Evolutionary conservation across 108 stramenopile species (phyloP).

Genomic region (Cylindrotheca fusiformis): DNA sequence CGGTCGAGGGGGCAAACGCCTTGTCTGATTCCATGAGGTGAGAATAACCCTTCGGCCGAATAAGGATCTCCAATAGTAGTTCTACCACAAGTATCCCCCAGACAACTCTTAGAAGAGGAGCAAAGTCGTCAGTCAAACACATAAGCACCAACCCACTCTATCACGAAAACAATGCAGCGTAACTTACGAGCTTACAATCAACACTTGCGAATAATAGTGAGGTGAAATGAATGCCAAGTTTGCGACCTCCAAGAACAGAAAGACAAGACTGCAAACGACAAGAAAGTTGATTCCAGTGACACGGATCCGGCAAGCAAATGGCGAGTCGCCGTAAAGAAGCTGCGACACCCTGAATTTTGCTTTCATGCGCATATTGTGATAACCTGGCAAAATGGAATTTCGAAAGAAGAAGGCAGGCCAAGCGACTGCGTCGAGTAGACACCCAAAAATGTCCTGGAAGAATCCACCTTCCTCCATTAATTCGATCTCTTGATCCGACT

Average conservation of each 20-base stretch:
- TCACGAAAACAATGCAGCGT: neutral
- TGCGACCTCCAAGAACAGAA: conserved; percentile 64
- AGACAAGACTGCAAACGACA: conserved; percentile 68
- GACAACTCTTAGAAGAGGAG: conserved; percentile 36
- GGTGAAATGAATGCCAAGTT: conserved; percentile 63
- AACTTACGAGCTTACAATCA: conserved; percentile 57
- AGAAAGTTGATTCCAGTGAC: conserved; percentile 75
- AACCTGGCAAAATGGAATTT: conserved; percentile 21
- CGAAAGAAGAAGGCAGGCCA: conserved; percentile 14
- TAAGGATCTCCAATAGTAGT: conserved; percentile 65
- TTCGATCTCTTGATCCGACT: conserved; percentile 17
- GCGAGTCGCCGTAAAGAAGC: conserved; percentile 38
- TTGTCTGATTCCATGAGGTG: conserved; percentile 62
- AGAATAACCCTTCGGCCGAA: conserved; percentile 64
- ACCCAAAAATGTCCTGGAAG: conserved; percentile 10
- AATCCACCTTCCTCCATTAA: conserved; percentile 8
- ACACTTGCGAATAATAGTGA: conserved; percentile 42
- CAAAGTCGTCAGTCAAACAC: neutral
- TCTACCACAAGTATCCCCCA: conserved; percentile 72
- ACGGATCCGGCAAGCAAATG: conserved; percentile 51
- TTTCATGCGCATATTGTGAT: conserved; percentile 4
- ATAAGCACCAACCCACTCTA: too few species aligned
- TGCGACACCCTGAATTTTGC: conserved; percentile 18
- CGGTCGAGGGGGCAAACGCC: conserved; percentile 70
- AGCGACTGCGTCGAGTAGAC: conserved; percentile 1